Conservation (phyloP, 495 filamentous ascomycete species). For the Xanthoparmelia taractica region DNA sequence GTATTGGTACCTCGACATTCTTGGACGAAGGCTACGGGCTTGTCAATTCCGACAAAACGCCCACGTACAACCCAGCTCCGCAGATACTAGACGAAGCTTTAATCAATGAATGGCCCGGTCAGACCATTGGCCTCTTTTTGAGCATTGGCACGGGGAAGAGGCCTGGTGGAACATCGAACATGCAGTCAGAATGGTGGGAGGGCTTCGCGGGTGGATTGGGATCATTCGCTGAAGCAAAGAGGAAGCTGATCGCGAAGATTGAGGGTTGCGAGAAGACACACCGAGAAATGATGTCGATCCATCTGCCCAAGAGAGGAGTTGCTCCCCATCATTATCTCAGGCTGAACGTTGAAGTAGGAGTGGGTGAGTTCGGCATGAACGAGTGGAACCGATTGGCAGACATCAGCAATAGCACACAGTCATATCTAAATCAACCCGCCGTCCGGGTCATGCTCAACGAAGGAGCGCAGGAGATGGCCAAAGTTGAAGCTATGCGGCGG, state of each 20-base stretch:
- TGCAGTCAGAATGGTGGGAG: slow-evolving; percentile 80
- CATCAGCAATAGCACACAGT: slow-evolving; percentile 82
- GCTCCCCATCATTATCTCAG: slow-evolving; percentile 90
- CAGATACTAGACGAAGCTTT: slow-evolving; percentile 82
- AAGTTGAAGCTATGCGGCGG: slow-evolving; percentile 62
- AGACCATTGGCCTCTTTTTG: slow-evolving; percentile 82
- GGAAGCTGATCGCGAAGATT: slow-evolving; percentile 77
- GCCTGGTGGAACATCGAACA: slow-evolving; percentile 59
- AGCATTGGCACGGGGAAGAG: slow-evolving; percentile 89
- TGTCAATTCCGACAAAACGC: slow-evolving; percentile 20
- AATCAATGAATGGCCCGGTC: slow-evolving; percentile 87
- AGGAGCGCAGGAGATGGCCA: slow-evolving; percentile 73
- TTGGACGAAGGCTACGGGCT: slow-evolving; percentile 80
- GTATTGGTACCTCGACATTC: slow-evolving; percentile 86
- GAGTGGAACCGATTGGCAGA: slow-evolving; percentile 91
- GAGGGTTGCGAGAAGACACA: slow-evolving; percentile 93
- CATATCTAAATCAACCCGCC: slow-evolving; percentile 66
- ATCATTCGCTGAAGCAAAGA: slow-evolving; percentile 82
- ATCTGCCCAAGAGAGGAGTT: slow-evolving; percentile 68
- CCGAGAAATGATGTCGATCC: slow-evolving; percentile 67
- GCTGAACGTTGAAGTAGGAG: slow-evolving; percentile 93
- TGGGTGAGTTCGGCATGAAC: slow-evolving; percentile 98
- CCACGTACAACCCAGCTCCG: slow-evolving; percentile 81
- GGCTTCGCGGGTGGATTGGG: slow-evolving; percentile 70
- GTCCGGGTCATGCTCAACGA: slow-evolving; percentile 67